Conservation (phyloP, 768 basidiomycete genomes). For the Tylopilus felleus region DNA sequence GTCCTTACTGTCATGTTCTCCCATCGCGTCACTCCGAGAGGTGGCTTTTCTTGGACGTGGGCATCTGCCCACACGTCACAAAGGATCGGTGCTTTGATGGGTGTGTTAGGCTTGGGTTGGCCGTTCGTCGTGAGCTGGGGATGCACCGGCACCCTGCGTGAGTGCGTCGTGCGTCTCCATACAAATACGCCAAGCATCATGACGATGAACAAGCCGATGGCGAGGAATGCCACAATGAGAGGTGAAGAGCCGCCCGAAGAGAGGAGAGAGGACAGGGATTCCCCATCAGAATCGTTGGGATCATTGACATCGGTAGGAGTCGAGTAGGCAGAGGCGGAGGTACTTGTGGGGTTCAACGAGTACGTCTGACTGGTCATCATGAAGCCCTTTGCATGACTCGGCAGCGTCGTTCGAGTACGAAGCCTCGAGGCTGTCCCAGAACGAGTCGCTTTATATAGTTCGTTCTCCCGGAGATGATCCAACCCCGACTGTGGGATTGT, state of each 20-base stretch:
- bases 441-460: constrained; percentile 10
- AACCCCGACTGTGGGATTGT: not conserved
- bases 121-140: constrained; percentile 1
- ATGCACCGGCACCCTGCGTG: constrained; percentile 10
- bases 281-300: not conserved
- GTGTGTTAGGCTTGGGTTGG: not conserved
- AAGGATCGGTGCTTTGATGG: constrained; percentile 37
- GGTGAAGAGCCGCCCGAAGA: constrained; percentile 44
- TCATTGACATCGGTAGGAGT: not conserved
- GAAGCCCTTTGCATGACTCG: constrained; percentile 11
- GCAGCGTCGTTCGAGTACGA: constrained; percentile 4
- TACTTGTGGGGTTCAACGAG: constrained; percentile 4
- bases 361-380: constrained; percentile 13
- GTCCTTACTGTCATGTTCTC: constrained; percentile 39
- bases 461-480: not conserved
- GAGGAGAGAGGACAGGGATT: constrained; percentile 15
- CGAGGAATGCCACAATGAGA: constrained; percentile 57
- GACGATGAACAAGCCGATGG: constrained; percentile 52
- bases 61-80: constrained; percentile 42
- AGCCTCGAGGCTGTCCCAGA: constrained; percentile 10
- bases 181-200: constrained; percentile 48
- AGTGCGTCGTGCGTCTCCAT: constrained; percentile 37
- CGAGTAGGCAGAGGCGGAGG: not conserved
- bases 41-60: not conserved
- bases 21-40: constrained; percentile 31